These are phyloP conservation scores for Laguncularia racemosa DNA, from an alignment of 345 rosid genomes.

Conservation along the genomic window DNA sequence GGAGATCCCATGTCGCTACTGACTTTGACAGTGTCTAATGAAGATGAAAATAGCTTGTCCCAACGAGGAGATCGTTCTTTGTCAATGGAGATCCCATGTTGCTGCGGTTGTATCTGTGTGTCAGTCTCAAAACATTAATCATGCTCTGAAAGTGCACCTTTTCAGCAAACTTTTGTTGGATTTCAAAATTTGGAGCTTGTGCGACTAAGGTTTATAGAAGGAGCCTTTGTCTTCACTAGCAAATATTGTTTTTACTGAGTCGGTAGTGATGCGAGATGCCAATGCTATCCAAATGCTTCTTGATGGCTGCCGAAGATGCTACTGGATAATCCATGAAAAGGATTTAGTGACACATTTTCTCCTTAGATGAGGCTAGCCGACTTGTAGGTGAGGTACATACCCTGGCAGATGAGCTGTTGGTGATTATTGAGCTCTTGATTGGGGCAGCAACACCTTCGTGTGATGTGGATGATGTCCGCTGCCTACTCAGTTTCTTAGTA, in stretches of 20 bases:
- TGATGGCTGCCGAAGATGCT: slow-evolving; percentile 99
- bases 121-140: slow-evolving; percentile 81
- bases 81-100: too few species aligned
- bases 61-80: slow-evolving; percentile 48
- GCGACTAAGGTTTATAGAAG: slow-evolving; percentile 96
- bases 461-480: slow-evolving; percentile 70
- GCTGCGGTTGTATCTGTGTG: slow-evolving; percentile 87
- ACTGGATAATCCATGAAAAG: too few species aligned
- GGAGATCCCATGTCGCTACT: slow-evolving; percentile 98
- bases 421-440: slow-evolving; percentile 88
- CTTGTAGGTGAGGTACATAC: slow-evolving; percentile 95
- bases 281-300: slow-evolving; percentile 98
- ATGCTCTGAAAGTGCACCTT: slow-evolving; percentile 89
- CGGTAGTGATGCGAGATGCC: slow-evolving; percentile 83
- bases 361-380: slow-evolving; percentile 45
- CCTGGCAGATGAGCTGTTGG: slow-evolving; percentile 95
- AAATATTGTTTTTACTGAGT: slow-evolving; percentile 99
- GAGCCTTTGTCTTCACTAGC: slow-evolving; percentile 93
- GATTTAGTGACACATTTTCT: too few species aligned
- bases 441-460: slow-evolving; percentile 79
- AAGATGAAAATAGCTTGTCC: slow-evolving; percentile 67
- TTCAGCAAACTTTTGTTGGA: slow-evolving; percentile 81
- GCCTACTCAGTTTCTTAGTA: slow-evolving; percentile 87
- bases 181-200: slow-evolving; percentile 89
- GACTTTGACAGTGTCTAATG: slow-evolving; percentile 71